phyloP scores from a whole-genome alignment of 345 rosid genomes.

The Turnera subulata region DNA sequence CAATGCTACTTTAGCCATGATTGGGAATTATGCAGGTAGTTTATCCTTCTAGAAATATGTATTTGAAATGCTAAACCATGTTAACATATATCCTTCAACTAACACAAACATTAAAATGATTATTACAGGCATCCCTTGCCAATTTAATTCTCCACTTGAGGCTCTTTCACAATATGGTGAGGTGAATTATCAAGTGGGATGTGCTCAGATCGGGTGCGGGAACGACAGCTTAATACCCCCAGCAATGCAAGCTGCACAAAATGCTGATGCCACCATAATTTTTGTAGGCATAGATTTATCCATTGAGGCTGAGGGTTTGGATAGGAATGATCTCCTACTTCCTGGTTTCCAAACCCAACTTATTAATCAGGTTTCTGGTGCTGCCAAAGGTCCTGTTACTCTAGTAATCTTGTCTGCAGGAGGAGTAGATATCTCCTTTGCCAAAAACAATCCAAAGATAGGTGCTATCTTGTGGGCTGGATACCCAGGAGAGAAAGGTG shows the following conservation, averaged over 20 bases:
- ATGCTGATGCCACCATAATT: conserved; percentile 46
- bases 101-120: not conserved
- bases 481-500: too few relatives aligned
- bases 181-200: conserved; percentile 37
- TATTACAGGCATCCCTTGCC: conserved; percentile 50
- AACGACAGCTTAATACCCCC: conserved; percentile 27
- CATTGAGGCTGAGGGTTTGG: conserved; percentile 50
- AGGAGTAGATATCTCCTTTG: conserved; percentile 46
- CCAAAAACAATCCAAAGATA: conserved; percentile 30
- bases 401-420: conserved; percentile 57
- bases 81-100: not conserved
- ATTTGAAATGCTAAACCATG: conserved; percentile 44
- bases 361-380: conserved; percentile 36
- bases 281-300: conserved; percentile 43
- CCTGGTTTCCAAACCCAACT: conserved; percentile 48
- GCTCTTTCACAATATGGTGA: conserved; percentile 33
- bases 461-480: too few relatives aligned
- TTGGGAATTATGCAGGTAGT: conserved; percentile 42
- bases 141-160: conserved; percentile 34
- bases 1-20: conserved; percentile 47
- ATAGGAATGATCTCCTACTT: conserved; percentile 40
- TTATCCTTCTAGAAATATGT: conserved; percentile 26
- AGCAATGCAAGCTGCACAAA: too few relatives aligned
- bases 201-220: conserved; percentile 43
- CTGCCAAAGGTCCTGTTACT: conserved; percentile 49